These are phyloP conservation scores for Daldinia grandis DNA, from an alignment of 495 filamentous ascomycete genomes.

Conservation along the genomic window DNA sequence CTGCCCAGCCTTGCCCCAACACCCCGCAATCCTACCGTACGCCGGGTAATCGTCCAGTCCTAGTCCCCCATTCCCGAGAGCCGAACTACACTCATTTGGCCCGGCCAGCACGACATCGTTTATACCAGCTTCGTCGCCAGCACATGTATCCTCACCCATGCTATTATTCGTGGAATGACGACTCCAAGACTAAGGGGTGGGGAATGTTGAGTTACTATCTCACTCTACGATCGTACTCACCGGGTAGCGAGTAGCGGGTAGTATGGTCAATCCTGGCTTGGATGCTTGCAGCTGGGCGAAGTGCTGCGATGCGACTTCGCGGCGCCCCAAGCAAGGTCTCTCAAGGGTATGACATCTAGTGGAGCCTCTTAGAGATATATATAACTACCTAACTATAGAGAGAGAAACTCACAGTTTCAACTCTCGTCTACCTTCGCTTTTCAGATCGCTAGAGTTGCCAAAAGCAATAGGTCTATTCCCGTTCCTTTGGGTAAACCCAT, in stretches of 20 bases:
- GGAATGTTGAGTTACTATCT: constrained; percentile 14
- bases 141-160: background rate
- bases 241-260: constrained; percentile 11
- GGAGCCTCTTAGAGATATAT: constrained; percentile 7
- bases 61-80: constrained; percentile 28
- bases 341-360: background rate
- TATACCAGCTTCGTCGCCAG: constrained; percentile 15
- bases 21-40: constrained; percentile 34
- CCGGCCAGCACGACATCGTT: constrained; percentile 35
- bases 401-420: background rate
- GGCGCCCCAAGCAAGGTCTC: background rate
- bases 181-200: constrained; percentile 14
- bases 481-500: background rate
- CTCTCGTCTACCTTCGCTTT: background rate
- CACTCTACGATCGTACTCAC: constrained; percentile 9
- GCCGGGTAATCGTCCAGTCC: constrained; percentile 22
- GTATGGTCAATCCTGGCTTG: constrained; percentile 9
- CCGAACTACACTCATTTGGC: constrained; percentile 28
- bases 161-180: constrained; percentile 23
- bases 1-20: constrained; percentile 15
- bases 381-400: too few relatives aligned
- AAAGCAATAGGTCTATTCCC: background rate
- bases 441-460: background rate
- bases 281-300: background rate
- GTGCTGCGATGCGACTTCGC: constrained; percentile 17